Base-by-base conservation (phyloP, 2,329 filamentous ascomycete species). In the Endothia cerciana region DNA sequence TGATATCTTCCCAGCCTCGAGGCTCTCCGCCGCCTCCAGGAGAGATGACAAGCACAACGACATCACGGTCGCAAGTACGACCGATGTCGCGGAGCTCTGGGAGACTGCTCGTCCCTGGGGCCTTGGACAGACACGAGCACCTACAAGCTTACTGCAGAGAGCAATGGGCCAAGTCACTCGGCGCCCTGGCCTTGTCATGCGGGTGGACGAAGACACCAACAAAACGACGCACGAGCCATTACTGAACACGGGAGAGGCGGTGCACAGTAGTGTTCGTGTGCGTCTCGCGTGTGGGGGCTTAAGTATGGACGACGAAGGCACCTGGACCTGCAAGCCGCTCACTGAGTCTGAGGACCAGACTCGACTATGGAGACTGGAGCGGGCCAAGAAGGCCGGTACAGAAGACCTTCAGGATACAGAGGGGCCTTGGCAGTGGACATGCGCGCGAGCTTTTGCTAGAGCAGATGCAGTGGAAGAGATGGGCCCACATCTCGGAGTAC, bases 201-300 rank as follows among this genome's bases (percentile, higher is more conserved):
- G 79, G n/a, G 72, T 77, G 13, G 75, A 80, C 69, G 75, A 78
- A 56, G 72, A 76, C 30, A 77, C 73, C 7, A 79, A 79, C 60
- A 63, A 71, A n/a, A 71, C 73, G 33, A 78, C 75, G 1, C 65
- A 70, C 17, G 70, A 77, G 60, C 76, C 76, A 10, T 71, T 81
- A 64, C 63, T 74, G 7, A 71, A 76, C 57, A 81, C 79, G 0
- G 72, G 73, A 63, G 79, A 81, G 70, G 71, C 76, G 19, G 74
- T 81, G 11, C 75, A 77, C 51, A 69, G 67, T 15, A 70, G 68
- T 11, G 75, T 75, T n/a, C 66, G 75, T 11, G 72, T 76, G 15
- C 63, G 75, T 4, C 61, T 77, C 10, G 71, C 70, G 1, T 74
- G 74, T 30, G 68, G 64, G 2, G 74, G 75, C 0, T 59, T 77